phyloP scores from a whole-genome alignment of 768 basidiomycete genomes.

The Lactifluus pinguis region DNA sequence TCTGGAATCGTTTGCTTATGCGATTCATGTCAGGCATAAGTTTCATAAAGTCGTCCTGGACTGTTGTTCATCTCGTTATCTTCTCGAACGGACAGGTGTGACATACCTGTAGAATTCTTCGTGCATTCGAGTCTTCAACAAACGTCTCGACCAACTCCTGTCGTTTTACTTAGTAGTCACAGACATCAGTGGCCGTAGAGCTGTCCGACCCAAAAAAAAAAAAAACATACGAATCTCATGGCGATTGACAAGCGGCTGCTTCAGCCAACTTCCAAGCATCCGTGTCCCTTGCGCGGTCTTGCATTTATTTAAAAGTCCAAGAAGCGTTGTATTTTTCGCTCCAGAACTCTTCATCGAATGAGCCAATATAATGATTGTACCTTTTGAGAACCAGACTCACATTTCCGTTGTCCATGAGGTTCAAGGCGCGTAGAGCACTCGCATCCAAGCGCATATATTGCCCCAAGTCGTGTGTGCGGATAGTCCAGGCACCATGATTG shows the following conservation, averaged over 20 bases:
- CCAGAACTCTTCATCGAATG: constrained; percentile 37
- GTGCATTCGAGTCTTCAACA: constrained; percentile 63
- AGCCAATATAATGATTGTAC: neutral
- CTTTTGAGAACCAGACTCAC: constrained; percentile 24
- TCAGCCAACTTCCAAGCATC: constrained; percentile 84
- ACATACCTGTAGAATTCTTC: constrained; percentile 64
- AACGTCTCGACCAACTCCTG: constrained; percentile 86
- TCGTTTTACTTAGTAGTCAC: constrained; percentile 50
- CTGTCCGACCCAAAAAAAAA: constrained; percentile 21
- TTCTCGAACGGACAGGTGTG: neutral
- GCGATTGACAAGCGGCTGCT: constrained; percentile 89
- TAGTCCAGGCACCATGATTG: constrained; percentile 71
- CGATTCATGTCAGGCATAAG: constrained; percentile 91
- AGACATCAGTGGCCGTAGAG: neutral
- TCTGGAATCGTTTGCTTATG: constrained; percentile 86
- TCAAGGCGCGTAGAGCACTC: constrained; percentile 84
- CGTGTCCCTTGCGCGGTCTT: constrained; percentile 93
- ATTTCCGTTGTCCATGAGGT: constrained; percentile 56
- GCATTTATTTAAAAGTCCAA: constrained; percentile 88
- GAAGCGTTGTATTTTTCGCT: constrained; percentile 76
- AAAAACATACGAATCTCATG: constrained; percentile 75
- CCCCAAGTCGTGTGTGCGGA: constrained; percentile 82
- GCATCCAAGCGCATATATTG: constrained; percentile 97
- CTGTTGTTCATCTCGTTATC: constrained; percentile 1
- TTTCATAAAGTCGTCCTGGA: constrained; percentile 78